Percentiles rank a stretch among this genome's conserved stretches.
Evolutionary conservation across 495 filamentous ascomycete genomes (phyloP).

Genomic region (Xylaria longipes): DNA sequence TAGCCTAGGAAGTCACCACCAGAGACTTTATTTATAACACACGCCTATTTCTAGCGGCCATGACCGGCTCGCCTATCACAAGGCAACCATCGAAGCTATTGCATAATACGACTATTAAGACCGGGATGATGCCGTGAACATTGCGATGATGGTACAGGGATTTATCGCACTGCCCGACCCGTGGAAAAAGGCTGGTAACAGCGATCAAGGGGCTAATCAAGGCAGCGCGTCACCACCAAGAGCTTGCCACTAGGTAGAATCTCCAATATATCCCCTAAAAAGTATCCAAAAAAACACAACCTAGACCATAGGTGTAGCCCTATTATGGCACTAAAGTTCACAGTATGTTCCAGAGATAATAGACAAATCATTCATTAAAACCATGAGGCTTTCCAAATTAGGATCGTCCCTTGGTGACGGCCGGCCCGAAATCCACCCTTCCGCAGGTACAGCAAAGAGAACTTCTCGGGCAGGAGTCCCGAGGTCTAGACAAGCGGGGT

Average conservation of each 20-base stretch:
- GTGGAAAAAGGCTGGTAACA: not conserved
- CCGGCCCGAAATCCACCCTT: slow-evolving; percentile 20
- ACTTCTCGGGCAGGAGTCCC: slow-evolving; percentile 15
- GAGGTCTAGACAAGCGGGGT: slow-evolving; percentile 15
- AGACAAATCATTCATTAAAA: not conserved
- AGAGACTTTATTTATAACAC: not conserved
- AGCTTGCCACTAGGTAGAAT: not conserved
- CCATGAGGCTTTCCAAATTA: slow-evolving; percentile 2
- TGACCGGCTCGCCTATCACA: not conserved
- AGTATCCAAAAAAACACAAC: not conserved
- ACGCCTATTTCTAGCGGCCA: not conserved
- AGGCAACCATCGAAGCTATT: not conserved
- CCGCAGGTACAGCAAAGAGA: not conserved
- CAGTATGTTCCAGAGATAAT: not conserved
- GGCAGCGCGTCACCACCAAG: not conserved
- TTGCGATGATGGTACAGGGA: not conserved
- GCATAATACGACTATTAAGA: not conserved
- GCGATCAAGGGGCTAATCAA: not conserved
- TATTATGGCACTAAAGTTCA: not conserved
- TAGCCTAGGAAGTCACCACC: not conserved
- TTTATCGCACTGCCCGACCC: not conserved
- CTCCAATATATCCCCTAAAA: not conserved
- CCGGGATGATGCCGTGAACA: not conserved
- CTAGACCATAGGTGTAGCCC: not conserved
- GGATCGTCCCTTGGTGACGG: slow-evolving; percentile 16